Percentiles rank a stretch among this genome's conserved stretches.
Evolutionary conservation across 495 filamentous ascomycete species (phyloP).

Genomic region (Cairneyella variabilis): DNA sequence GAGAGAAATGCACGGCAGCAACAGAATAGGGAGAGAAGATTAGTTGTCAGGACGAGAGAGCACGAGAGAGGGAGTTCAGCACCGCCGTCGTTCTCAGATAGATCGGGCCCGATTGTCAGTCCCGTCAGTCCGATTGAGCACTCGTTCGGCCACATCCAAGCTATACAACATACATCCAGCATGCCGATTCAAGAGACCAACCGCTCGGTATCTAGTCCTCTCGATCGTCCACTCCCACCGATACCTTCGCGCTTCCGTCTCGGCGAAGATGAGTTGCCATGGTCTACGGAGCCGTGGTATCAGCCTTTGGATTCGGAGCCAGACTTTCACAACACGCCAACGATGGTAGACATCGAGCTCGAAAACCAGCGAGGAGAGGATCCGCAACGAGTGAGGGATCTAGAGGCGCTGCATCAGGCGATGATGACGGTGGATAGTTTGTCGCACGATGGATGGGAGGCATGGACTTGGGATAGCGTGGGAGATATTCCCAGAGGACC

Average conservation of each 20-base stretch:
- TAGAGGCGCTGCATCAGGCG: constrained; percentile 45
- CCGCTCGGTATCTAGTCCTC: no score
- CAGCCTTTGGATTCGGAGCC: background rate
- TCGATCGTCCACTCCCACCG: constrained; percentile 21
- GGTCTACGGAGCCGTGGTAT: constrained; percentile 24
- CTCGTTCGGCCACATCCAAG: background rate
- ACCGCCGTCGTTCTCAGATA: constrained; percentile 9
- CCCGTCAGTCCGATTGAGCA: constrained; percentile 10
- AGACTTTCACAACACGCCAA: background rate
- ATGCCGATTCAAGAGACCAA: constrained; percentile 2
- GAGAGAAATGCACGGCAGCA: constrained; percentile 1
- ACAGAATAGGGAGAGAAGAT: background rate
- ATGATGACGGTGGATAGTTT: constrained; percentile 50
- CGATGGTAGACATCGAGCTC: constrained; percentile 3
- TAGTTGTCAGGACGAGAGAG: constrained; percentile 13
- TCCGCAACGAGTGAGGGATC: constrained; percentile 32
- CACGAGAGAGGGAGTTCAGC: constrained; percentile 15
- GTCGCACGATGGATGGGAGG: constrained; percentile 20
- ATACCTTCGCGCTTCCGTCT: constrained; percentile 25
- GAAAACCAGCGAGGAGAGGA: constrained; percentile 18
- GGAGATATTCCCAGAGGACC: constrained; percentile 20
- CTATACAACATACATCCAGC: constrained; percentile 11
- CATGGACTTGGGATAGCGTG: constrained; percentile 21
- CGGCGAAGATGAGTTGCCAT: constrained; percentile 25
- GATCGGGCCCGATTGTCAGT: constrained; percentile 6